A percentile compares a stretch with the other conserved stretches of the same genome.
These are phyloP conservation scores for Teratosphaeria gauchensis DNA, from an alignment of 2,329 filamentous ascomycete genomes.

Conservation along the genomic window DNA sequence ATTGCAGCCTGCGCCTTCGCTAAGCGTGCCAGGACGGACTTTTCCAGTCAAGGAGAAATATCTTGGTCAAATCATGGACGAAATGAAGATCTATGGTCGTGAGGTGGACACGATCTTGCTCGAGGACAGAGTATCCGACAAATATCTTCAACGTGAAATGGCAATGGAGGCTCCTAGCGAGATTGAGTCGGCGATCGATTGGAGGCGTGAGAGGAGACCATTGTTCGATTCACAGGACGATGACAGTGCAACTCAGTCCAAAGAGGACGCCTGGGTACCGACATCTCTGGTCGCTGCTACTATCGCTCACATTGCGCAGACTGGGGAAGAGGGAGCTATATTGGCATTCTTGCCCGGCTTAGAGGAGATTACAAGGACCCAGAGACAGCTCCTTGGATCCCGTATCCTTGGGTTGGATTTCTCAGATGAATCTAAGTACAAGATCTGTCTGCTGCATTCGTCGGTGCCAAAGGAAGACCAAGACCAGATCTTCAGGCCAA, in stretches of 20 bases:
- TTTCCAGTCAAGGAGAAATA: slow-evolving; percentile 36
- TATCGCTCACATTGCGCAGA: slow-evolving; percentile 38
- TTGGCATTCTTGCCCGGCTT: slow-evolving; percentile 41
- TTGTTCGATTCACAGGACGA: slow-evolving; percentile 15
- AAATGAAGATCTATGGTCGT: slow-evolving; percentile 19
- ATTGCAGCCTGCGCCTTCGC: slow-evolving; percentile 27
- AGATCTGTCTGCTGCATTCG: slow-evolving; percentile 40
- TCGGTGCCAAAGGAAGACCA: slow-evolving; percentile 34
- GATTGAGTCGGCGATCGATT: slow-evolving; percentile 28
- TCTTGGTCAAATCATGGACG: slow-evolving; percentile 31
- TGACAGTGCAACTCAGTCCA: slow-evolving; percentile 14
- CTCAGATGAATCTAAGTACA: slow-evolving; percentile 29
- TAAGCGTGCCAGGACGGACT: slow-evolving; percentile 36
- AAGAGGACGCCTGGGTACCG: slow-evolving; percentile 33
- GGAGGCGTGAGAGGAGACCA: slow-evolving; percentile 26
- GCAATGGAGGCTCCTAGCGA: slow-evolving; percentile 5
- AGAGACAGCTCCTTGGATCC: slow-evolving; percentile 21
- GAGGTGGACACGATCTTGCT: slow-evolving; percentile 10
- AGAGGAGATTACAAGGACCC: slow-evolving; percentile 28
- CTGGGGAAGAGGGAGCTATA: slow-evolving; percentile 35
- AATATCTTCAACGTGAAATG: slow-evolving; percentile 13
- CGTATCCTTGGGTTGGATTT: slow-evolving; percentile 32
- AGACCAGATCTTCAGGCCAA: slow-evolving; percentile 30
- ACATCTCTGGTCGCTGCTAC: slow-evolving; percentile 34
- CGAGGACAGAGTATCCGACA: slow-evolving; percentile 6